Evolutionary conservation across 2,329 filamentous ascomycete species (phyloP).

Genomic region (Blastomyces parvus): DNA sequence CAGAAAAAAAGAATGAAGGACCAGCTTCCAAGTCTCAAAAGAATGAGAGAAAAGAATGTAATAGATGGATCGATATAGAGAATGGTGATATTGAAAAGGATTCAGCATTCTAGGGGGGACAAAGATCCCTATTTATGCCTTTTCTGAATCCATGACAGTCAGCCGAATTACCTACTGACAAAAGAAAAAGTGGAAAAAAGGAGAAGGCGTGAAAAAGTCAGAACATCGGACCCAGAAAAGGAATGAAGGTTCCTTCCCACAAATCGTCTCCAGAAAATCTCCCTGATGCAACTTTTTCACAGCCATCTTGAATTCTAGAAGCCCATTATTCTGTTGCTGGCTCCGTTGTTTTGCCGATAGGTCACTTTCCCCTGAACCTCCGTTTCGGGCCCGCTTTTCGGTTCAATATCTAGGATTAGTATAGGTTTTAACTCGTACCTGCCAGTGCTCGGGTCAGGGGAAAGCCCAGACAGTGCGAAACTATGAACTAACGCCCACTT

Average conservation of each 20-base stretch:
- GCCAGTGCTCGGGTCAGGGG: not conserved
- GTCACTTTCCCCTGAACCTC: not conserved
- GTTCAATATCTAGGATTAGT: not conserved
- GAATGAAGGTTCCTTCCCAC: not conserved
- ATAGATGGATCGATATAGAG: not conserved
- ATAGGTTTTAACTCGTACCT: not conserved
- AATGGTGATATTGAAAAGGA: not conserved
- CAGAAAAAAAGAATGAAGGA: not conserved
- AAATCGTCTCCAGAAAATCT: not conserved
- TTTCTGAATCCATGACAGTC: not conserved
- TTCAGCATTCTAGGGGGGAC: not conserved
- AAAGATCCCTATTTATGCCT: slow-evolving; percentile 2
- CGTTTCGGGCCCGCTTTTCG: not conserved
- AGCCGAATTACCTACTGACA: not conserved
- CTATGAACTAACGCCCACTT: not conserved
- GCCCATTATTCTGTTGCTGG: not conserved
- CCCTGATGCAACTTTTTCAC: not conserved
- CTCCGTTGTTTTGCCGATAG: not conserved
- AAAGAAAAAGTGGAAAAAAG: not conserved
- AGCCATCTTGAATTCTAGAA: not conserved
- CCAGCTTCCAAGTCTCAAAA: slow-evolving; percentile 1
- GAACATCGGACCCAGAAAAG: not conserved
- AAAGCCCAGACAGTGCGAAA: not conserved
- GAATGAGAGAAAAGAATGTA: slow-evolving; percentile 4
- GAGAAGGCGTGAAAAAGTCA: not conserved